Base-by-base conservation (phyloP, 805 yeast species). In the Pichia scutulata region DNA sequence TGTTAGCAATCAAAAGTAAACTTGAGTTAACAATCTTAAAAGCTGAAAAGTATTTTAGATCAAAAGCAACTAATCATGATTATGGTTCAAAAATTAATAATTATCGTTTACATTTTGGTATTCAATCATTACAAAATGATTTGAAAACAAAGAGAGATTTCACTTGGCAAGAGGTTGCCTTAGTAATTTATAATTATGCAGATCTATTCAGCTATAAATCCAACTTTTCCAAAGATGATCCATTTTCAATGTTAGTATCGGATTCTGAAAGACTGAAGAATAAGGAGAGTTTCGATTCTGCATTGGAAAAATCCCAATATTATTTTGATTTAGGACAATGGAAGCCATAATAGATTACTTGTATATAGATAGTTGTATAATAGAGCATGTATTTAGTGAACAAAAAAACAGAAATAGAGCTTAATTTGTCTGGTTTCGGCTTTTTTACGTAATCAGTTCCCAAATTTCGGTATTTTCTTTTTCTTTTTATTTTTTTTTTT, bases 171-270 rank as follows among this genome's bases (percentile, higher is more conserved):
- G 57, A 56, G 39, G 54, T 47, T 26, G 58, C 67, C 9, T 48
- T 57, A 10, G 30, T 56, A 9, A 26, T 64, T 3, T 47, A 58
- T 16, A 45, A 51, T n/a, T 64, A 52, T 49, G 47, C 59, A 24
- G 58, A 56, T 4, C 41, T 56, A 39, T 61, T 63, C 52, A 49
- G 53, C 39, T 63, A 53, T 52, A 43, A 63, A 10, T 55, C 54
- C 8, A 59, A 60, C 0, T 55, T 57, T 45, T 54, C 55, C 2
- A 50, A 60, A 36, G 43, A 28, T 7, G 49, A 50, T 26, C 48
- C 48, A 13, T 43, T 37, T 22, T 21, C 43, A 12, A 7, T 45
- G 4, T n/a, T 47, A 4, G 14, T 47, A 1, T 21, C 57, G 1
- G 48, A 51, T 3, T 19, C 25, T 10, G 46, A 44, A 37, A 43